Conservation (phyloP, 768 basidiomycete species). For the Tulasnella sp. region DNA sequence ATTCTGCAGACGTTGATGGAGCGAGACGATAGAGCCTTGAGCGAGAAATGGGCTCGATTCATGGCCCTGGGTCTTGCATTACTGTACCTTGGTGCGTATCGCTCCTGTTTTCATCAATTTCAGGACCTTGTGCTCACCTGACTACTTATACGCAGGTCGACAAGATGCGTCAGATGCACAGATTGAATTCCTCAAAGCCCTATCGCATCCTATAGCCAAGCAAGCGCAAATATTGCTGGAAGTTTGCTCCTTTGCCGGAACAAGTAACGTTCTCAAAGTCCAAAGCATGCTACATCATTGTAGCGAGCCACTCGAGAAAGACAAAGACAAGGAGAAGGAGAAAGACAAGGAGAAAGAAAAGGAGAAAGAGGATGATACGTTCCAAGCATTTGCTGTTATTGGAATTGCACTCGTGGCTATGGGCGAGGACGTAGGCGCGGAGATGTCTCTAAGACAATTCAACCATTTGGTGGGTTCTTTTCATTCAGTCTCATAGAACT, state of each 20-base stretch:
- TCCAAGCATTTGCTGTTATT: conserved; percentile 85
- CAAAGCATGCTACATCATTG: conserved; percentile 88
- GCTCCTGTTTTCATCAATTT: background rate
- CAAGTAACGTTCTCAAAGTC: conserved; percentile 86
- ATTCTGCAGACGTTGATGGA: conserved; percentile 92
- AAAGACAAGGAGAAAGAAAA: conserved; percentile 54
- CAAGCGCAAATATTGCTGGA: conserved; percentile 87
- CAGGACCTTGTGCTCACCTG: background rate
- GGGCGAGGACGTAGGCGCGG: conserved; percentile 95
- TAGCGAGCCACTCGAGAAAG: conserved; percentile 73
- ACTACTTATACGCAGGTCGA: conserved; percentile 40
- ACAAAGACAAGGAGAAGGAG: conserved; percentile 34
- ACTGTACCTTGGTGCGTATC: conserved; percentile 66
- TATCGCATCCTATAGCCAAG: conserved; percentile 83
- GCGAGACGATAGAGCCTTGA: conserved; percentile 47
- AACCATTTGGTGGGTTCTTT: conserved; percentile 69
- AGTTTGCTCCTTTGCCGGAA: conserved; percentile 87
- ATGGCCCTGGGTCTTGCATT: conserved; percentile 81
- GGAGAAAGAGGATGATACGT: conserved; percentile 54
- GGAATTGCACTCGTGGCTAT: conserved; percentile 91
- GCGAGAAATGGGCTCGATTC: conserved; percentile 91
- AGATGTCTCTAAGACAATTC: conserved; percentile 96
- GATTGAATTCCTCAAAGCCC: conserved; percentile 82
- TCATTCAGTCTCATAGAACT: background rate
- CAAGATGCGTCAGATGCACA: conserved; percentile 92